These are phyloP conservation scores for Protomyces lactucae-debilis DNA, from an alignment of 1,139 yeast species.

Conservation along the genomic window DNA sequence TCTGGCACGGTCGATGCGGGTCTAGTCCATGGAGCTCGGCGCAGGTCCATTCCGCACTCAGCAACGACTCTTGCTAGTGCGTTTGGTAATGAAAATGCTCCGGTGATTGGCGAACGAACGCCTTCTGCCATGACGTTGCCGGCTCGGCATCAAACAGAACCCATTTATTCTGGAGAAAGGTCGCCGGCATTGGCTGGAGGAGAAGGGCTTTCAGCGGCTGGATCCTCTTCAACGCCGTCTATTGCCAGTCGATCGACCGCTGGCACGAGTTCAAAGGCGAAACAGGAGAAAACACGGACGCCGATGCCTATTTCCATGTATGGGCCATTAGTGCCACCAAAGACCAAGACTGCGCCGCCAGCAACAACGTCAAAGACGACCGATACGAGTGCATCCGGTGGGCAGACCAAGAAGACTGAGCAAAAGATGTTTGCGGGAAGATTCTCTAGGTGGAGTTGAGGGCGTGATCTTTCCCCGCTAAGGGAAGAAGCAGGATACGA, in stretches of 20 bases:
- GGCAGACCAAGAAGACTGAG: background rate
- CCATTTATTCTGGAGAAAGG: background rate
- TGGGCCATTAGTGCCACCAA: background rate
- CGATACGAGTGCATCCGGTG: background rate
- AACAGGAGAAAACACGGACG: background rate
- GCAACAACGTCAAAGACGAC: background rate
- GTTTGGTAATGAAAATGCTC: background rate
- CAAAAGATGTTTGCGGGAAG: background rate
- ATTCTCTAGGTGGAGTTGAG: background rate
- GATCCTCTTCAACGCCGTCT: background rate
- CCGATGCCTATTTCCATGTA: background rate
- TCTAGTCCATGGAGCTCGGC: background rate
- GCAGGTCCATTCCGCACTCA: background rate
- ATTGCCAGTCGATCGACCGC: background rate
- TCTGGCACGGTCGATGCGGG: background rate
- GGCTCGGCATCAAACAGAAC: background rate
- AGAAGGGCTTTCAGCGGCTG: background rate
- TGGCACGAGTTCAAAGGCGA: background rate
- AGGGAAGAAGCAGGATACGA: too few species aligned
- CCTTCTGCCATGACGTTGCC: background rate
- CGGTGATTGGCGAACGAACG: background rate
- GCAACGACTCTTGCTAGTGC: background rate
- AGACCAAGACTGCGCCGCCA: background rate
- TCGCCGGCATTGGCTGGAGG: background rate
- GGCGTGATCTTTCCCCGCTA: too few species aligned